phyloP scores from a whole-genome alignment of 2,329 filamentous ascomycete genomes.

The Fusarium sp. region DNA sequence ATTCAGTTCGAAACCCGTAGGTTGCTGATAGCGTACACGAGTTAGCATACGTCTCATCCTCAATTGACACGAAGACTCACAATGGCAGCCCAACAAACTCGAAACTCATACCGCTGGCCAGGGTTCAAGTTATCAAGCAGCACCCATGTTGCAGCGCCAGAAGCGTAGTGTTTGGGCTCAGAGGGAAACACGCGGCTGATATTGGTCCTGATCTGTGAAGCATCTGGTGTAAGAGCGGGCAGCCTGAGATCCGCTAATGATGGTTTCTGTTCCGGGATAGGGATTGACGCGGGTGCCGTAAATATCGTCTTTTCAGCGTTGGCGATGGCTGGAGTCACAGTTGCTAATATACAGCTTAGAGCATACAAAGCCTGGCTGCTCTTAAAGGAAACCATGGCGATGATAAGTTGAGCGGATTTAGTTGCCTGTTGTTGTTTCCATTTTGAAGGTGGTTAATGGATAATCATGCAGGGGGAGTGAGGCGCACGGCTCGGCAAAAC shows the following conservation, averaged over 20 bases:
- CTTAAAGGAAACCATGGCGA: slow-evolving; percentile 20
- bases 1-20: slow-evolving; percentile 80
- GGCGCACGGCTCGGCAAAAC: background rate
- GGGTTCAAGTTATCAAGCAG: slow-evolving; percentile 77
- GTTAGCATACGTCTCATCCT: slow-evolving; percentile 16
- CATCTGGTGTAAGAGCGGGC: slow-evolving; percentile 70
- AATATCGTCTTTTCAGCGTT: slow-evolving; percentile 97
- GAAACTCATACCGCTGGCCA: slow-evolving; percentile 86
- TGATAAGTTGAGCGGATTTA: background rate
- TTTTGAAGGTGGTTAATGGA: background rate
- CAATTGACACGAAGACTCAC: slow-evolving; percentile 65
- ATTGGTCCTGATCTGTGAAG: slow-evolving; percentile 69
- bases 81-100: slow-evolving; percentile 93
- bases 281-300: slow-evolving; percentile 72
- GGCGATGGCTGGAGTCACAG: slow-evolving; percentile 56
- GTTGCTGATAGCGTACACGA: slow-evolving; percentile 72
- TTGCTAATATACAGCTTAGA: slow-evolving; percentile 30
- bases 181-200: slow-evolving; percentile 77
- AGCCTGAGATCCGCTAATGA: slow-evolving; percentile 70
- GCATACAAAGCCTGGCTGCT: background rate
- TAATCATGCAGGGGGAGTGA: background rate
- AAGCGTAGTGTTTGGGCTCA: slow-evolving; percentile 54
- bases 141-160: slow-evolving; percentile 80
- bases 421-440: background rate
- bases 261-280: slow-evolving; percentile 60